A percentile compares a stretch with the other conserved stretches of the same genome.
These are phyloP conservation scores for Nicotiana knightiana DNA, from an alignment of 257 asterid species.

Conservation along the genomic window DNA sequence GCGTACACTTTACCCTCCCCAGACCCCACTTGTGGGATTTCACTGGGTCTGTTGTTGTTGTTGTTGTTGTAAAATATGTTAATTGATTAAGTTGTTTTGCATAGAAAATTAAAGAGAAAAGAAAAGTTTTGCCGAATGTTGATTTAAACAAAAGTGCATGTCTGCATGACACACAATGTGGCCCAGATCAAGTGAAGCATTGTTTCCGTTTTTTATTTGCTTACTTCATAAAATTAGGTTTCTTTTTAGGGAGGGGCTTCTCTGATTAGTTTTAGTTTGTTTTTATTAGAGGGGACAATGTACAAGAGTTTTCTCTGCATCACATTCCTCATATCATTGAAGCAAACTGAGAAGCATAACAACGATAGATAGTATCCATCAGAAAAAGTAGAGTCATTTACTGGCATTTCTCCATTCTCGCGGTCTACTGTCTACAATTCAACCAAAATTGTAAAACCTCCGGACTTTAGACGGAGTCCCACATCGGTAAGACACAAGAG, in stretches of 20 bases:
- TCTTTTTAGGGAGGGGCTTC: background rate
- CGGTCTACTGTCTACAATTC: background rate
- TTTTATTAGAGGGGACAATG: background rate
- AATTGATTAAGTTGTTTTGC: background rate
- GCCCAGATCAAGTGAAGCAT: background rate
- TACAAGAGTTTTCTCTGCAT: background rate
- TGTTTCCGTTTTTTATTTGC: background rate
- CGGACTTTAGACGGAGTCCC: too few species aligned
- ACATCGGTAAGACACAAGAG: too few species aligned
- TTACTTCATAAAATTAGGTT: background rate
- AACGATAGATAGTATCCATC: background rate
- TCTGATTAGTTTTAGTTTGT: constrained; percentile 1
- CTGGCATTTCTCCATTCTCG: background rate
- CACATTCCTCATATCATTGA: background rate
- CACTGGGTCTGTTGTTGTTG: too few species aligned
- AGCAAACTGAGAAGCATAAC: background rate
- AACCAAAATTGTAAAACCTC: background rate
- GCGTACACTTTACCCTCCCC: too few species aligned
- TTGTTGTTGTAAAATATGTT: background rate
- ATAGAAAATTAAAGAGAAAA: background rate
- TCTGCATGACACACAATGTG: background rate
- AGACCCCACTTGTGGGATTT: too few species aligned
- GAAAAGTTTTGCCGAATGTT: background rate
- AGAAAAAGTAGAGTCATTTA: background rate
- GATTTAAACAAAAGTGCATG: background rate